phyloP scores from a whole-genome alignment of 495 filamentous ascomycete species.

The Xylaria nigripes region DNA sequence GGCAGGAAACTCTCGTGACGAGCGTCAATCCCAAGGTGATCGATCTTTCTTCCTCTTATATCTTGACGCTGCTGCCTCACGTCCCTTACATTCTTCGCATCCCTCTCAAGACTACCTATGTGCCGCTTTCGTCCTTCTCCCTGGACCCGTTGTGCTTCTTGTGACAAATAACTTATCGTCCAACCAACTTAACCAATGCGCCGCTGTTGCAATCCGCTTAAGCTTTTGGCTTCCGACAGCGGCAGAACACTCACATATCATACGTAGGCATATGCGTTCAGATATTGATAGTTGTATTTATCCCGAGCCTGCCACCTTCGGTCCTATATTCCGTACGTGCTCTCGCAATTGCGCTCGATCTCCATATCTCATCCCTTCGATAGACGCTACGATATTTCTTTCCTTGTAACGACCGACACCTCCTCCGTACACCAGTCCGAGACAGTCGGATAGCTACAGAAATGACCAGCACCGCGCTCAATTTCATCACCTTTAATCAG shows the following conservation, averaged over 20 bases:
- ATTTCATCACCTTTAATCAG: constrained; percentile 98
- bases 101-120: background rate
- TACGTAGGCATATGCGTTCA: background rate
- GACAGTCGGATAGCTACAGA: background rate
- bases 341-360: background rate
- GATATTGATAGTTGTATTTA: too few relatives aligned
- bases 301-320: background rate
- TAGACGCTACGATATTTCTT: background rate
- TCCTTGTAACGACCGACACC: background rate
- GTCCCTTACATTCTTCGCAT: background rate
- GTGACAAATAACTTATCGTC: background rate
- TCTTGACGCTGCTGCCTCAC: background rate
- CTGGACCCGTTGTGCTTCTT: background rate
- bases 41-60: background rate
- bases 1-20: background rate
- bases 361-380: background rate
- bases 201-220: constrained; percentile 9
- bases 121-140: background rate
- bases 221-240: constrained; percentile 9
- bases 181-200: constrained; percentile 1
- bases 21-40: background rate
- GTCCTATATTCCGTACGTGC: background rate
- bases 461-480: constrained; percentile 61
- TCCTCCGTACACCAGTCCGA: background rate
- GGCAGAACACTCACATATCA: background rate